A percentile compares a stretch with the other conserved stretches of the same genome.
phyloP scores from a whole-genome alignment of 208 protist species.

The Trichomonas gallinae region DNA sequence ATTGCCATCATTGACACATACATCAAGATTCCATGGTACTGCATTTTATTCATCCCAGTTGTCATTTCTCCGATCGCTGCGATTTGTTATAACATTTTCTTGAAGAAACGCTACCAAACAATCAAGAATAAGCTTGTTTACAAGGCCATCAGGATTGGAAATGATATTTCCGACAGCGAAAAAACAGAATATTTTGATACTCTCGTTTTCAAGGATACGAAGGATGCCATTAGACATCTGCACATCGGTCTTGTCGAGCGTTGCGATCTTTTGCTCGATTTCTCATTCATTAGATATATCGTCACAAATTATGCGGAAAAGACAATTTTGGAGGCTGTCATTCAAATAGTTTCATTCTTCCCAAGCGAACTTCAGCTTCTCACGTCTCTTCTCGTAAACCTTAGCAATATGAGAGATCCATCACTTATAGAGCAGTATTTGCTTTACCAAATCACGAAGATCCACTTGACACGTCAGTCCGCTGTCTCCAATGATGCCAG shows the following conservation, averaged over 20 bases:
- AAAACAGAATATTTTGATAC: neutral
- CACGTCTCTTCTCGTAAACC: neutral
- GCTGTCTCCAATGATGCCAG: neutral
- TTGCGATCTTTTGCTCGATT: neutral
- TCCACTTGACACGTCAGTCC: neutral
- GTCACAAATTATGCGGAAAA: neutral
- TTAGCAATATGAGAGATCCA: neutral
- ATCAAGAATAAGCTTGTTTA: neutral
- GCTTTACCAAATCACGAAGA: neutral
- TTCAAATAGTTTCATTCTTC: neutral
- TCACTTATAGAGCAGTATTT: neutral
- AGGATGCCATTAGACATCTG: neutral
- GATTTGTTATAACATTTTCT: neutral
- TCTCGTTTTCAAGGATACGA: neutral
- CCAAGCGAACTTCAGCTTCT: neutral
- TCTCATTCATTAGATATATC: slow-evolving; percentile 3
- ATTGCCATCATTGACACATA: neutral
- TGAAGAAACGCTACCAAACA: neutral
- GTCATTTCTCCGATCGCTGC: neutral
- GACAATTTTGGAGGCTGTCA: neutral
- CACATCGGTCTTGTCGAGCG: neutral
- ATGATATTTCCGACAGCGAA: neutral
- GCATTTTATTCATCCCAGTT: neutral
- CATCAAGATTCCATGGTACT: neutral
- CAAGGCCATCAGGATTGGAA: neutral